Conservation (phyloP, 2,329 filamentous ascomycete genomes). For the Nemania diffusa region DNA sequence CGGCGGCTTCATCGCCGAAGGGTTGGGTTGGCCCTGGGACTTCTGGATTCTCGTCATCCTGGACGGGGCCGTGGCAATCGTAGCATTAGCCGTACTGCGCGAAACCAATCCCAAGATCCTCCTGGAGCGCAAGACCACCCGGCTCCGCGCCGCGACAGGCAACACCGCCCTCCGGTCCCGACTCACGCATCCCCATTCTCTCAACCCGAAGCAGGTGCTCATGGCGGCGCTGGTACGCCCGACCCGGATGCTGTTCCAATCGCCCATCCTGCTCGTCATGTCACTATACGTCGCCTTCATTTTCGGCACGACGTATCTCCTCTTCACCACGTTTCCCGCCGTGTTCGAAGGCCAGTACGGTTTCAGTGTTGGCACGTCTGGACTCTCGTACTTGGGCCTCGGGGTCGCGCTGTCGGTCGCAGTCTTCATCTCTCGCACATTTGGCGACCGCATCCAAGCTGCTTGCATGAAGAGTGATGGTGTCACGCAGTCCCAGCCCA, state of each 20-base stretch:
- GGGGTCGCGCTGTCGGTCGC: not conserved
- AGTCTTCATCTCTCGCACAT: not conserved
- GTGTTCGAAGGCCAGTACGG: slow-evolving; percentile 10
- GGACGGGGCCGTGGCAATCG: not conserved
- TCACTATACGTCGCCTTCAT: slow-evolving; percentile 11
- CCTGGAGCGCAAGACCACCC: not conserved
- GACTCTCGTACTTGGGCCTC: slow-evolving; percentile 7
- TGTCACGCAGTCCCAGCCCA: not conserved
- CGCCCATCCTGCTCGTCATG: slow-evolving; percentile 1
- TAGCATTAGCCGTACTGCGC: not conserved
- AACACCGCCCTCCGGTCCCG: not conserved
- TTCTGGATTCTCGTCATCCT: not conserved
- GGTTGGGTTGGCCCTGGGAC: not conserved
- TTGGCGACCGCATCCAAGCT: not conserved
- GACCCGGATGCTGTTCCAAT: not conserved
- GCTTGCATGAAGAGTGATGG: not conserved
- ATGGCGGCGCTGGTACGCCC: not conserved
- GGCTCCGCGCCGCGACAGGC: not conserved
- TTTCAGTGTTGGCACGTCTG: not conserved
- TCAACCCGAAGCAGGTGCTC: not conserved
- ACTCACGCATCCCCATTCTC: not conserved
- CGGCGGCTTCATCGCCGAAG: slow-evolving; percentile 1
- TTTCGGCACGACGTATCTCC: not conserved
- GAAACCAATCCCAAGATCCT: slow-evolving; percentile 1
- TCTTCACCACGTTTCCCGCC: slow-evolving; percentile 9